Percentiles rank a stretch among this genome's conserved stretches.
Evolutionary conservation across 23 red algal genomes (phyloP).

Genomic region (Chondrus crispus): DNA sequence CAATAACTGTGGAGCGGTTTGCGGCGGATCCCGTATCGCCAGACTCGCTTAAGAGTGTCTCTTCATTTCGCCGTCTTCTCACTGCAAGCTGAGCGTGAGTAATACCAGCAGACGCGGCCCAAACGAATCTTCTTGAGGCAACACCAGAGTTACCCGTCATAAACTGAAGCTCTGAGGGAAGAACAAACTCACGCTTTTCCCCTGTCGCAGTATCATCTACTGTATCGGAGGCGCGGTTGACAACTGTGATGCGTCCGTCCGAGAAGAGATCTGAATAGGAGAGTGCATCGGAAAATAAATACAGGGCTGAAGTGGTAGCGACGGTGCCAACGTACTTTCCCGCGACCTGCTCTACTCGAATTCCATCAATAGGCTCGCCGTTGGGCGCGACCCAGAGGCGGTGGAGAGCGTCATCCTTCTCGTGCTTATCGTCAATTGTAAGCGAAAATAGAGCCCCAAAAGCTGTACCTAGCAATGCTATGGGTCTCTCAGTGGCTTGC

Average conservation of each 20-base stretch:
- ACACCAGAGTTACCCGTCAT: slow-evolving; percentile 54
- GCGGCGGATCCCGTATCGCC: background rate
- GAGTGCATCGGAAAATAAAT: slow-evolving; percentile 48
- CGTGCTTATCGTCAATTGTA: slow-evolving; percentile 37
- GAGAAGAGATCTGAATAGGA: slow-evolving; percentile 15
- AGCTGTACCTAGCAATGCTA: slow-evolving; percentile 42
- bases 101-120: slow-evolving; percentile 34
- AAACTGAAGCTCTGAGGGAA: slow-evolving; percentile 49
- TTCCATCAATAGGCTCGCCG: slow-evolving; percentile 51
- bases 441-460: slow-evolving; percentile 53
- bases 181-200: background rate
- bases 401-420: slow-evolving; percentile 30
- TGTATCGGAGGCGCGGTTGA: background rate
- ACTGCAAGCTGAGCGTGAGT: slow-evolving; percentile 49
- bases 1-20: slow-evolving; percentile 32
- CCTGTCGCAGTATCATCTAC: background rate
- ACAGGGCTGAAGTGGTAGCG: slow-evolving; percentile 29
- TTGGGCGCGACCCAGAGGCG: slow-evolving; percentile 49
- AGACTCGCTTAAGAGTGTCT: background rate
- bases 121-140: slow-evolving; percentile 45
- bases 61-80: background rate
- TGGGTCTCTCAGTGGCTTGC: background rate
- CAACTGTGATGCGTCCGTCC: background rate
- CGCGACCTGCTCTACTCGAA: slow-evolving; percentile 51
- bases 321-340: slow-evolving; percentile 46